These are phyloP conservation scores for Fusarium sp. DNA, from an alignment of 2,329 filamentous ascomycete species.

Conservation along the genomic window DNA sequence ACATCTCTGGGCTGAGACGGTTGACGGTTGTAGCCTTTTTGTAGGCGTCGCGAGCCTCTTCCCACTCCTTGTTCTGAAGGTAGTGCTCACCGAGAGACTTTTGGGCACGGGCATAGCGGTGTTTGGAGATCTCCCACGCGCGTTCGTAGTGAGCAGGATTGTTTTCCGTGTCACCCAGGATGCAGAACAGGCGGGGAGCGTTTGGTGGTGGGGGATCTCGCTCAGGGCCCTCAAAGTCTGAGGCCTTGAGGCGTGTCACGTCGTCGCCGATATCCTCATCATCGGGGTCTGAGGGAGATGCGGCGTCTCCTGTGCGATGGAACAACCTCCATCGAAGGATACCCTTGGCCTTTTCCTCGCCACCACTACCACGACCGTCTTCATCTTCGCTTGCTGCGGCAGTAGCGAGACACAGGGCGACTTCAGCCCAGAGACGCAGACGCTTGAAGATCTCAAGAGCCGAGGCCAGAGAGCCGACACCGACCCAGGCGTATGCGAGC, in stretches of 20 bases:
- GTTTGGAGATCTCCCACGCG: conserved; percentile 87
- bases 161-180: conserved; percentile 88
- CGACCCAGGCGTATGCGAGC: conserved; percentile 91
- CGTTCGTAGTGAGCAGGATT: conserved; percentile 81
- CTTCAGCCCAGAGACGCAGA: conserved; percentile 93
- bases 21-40: conserved; percentile 81
- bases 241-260: conserved; percentile 65
- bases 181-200: conserved; percentile 90
- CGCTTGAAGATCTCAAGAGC: conserved; percentile 97
- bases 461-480: conserved; percentile 86
- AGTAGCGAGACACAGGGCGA: conserved; percentile 86
- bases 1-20: conserved; percentile 83
- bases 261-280: conserved; percentile 65
- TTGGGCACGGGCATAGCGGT: conserved; percentile 87
- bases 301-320: conserved; percentile 63
- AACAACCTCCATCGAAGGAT: conserved; percentile 85
- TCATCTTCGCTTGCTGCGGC: conserved; percentile 68
- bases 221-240: conserved; percentile 71
- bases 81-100: conserved; percentile 86
- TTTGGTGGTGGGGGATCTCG: conserved; percentile 78
- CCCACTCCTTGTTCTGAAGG: conserved; percentile 73
- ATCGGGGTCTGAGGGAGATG: conserved; percentile 54
- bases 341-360: conserved; percentile 82
- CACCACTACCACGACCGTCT: conserved; percentile 64
- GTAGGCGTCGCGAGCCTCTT: conserved; percentile 82